Conservation (phyloP, 371 early-diverging fungal genomes). For the Chytridium lagenaria region DNA sequence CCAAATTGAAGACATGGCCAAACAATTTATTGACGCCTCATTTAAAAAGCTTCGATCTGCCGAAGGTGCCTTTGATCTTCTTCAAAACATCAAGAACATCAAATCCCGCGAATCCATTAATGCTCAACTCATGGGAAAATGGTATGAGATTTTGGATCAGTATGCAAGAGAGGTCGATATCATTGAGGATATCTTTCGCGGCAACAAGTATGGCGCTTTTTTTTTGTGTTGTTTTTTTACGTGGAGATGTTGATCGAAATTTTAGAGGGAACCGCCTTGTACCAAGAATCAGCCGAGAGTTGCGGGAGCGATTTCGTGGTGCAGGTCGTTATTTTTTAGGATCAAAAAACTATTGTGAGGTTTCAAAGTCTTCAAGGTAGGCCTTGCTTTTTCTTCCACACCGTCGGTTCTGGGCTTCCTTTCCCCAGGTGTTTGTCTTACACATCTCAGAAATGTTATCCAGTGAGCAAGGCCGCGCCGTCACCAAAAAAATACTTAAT, state of each 20-base stretch:
- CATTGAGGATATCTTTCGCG: slow-evolving; percentile 63
- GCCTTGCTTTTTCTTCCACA: too few relatives aligned
- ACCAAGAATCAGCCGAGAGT: slow-evolving; percentile 63
- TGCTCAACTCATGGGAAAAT: slow-evolving; percentile 66
- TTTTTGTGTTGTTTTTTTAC: background rate
- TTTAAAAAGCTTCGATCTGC: slow-evolving; percentile 68
- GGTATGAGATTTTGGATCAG: slow-evolving; percentile 66
- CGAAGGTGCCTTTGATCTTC: slow-evolving; percentile 67
- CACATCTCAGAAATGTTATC: slow-evolving; percentile 56
- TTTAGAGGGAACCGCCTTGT: slow-evolving; percentile 56
- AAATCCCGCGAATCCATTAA: slow-evolving; percentile 63
- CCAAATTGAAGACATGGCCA: slow-evolving; percentile 70
- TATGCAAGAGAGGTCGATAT: slow-evolving; percentile 64
- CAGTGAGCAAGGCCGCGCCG: slow-evolving; percentile 61
- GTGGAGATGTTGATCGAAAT: too few relatives aligned
- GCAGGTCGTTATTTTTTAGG: slow-evolving; percentile 57
- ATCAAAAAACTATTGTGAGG: slow-evolving; percentile 65
- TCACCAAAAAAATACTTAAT: slow-evolving; percentile 62
- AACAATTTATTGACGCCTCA: slow-evolving; percentile 66
- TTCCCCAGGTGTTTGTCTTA: too few relatives aligned
- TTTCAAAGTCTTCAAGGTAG: slow-evolving; percentile 66
- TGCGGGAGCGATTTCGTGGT: slow-evolving; percentile 66
- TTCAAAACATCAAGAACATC: slow-evolving; percentile 67
- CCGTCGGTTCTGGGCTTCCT: too few relatives aligned
- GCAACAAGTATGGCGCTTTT: slow-evolving; percentile 40